Evolutionary conservation across 352 stramenopile genomes (phyloP).

Genomic region (Globisporangium irregulare): DNA sequence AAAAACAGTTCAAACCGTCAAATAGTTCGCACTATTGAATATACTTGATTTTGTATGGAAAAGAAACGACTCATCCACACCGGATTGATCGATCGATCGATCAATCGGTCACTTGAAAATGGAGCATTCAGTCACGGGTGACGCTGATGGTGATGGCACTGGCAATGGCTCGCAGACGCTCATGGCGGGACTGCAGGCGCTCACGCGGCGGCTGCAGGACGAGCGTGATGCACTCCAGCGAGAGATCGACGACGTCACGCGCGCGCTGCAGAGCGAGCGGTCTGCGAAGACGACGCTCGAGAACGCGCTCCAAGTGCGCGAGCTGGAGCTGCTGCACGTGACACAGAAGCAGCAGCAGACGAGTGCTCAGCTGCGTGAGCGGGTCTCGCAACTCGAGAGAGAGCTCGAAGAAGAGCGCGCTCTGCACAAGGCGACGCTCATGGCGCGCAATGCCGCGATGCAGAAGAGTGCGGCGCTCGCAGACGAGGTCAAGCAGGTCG

Average conservation of each 20-base stretch:
- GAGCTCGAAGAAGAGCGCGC: conserved; percentile 58
- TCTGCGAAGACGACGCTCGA: conserved; percentile 36
- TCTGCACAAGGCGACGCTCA: conserved; percentile 48
- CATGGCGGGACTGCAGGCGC: conserved; percentile 37
- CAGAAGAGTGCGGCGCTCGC: conserved; percentile 56
- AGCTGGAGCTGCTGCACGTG: conserved; percentile 65
- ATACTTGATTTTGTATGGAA: neutral
- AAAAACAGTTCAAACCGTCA: neutral
- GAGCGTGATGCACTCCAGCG: conserved; percentile 49
- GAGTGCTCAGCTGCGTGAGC: conserved; percentile 45
- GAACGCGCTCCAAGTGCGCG: conserved; percentile 59
- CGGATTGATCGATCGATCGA: neutral
- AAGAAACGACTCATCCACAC: neutral
- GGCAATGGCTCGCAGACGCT: conserved; percentile 5
- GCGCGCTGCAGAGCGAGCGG: conserved; percentile 39
- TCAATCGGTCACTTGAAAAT: neutral
- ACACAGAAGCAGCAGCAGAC: conserved; percentile 57
- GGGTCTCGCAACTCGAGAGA: conserved; percentile 47
- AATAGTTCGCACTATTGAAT: conserved; percentile 2
- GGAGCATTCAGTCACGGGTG: neutral
- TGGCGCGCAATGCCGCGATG: conserved; percentile 44
- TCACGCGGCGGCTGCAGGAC: conserved; percentile 60
- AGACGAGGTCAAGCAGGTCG: conserved; percentile 45
- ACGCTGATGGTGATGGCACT: neutral
- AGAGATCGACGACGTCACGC: conserved; percentile 52